A percentile compares a stretch with the other conserved stretches of the same genome.
Conservation (phyloP, 805 yeast species). For the Saccharomycopsis vini region DNA sequence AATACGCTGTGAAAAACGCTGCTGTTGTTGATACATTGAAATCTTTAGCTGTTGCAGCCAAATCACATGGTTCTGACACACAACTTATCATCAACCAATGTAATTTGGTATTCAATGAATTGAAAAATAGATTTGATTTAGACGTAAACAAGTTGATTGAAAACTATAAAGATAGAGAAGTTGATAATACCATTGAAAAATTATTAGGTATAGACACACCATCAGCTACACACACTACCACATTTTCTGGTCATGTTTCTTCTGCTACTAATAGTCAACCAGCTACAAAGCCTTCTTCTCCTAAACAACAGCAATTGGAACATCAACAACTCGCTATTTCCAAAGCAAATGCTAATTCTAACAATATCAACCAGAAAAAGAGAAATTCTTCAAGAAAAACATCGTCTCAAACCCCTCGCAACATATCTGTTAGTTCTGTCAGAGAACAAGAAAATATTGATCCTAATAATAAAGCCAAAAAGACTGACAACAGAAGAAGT, state of each 20-base stretch:
- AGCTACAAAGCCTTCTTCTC: background rate
- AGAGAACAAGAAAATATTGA: slow-evolving; percentile 13
- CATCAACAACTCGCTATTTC: background rate
- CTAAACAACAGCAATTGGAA: background rate
- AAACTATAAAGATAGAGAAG: slow-evolving; percentile 26
- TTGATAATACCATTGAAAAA: slow-evolving; percentile 14
- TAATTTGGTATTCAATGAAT: slow-evolving; percentile 35
- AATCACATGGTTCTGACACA: slow-evolving; percentile 41
- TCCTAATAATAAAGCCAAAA: slow-evolving; percentile 2
- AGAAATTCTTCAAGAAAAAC: too few species aligned
- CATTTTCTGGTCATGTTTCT: background rate
- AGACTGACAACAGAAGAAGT: slow-evolving; percentile 9
- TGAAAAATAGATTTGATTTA: slow-evolving; percentile 28
- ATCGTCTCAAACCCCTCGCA: background rate
- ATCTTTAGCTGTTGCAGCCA: slow-evolving; percentile 36
- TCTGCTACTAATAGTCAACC: background rate
- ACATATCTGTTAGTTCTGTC: background rate
- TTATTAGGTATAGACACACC: slow-evolving; percentile 7
- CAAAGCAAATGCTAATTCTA: too few species aligned
- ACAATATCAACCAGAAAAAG: too few species aligned
- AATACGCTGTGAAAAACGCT: slow-evolving; percentile 40
- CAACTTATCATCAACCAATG: slow-evolving; percentile 37
- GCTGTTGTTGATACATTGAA: slow-evolving; percentile 35
- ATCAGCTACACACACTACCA: background rate
- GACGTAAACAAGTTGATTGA: slow-evolving; percentile 22